A percentile compares a stretch with the other conserved stretches of the same genome.
Evolutionary conservation across 768 basidiomycete genomes (phyloP).

Genomic region (Leccinellum luteum): DNA sequence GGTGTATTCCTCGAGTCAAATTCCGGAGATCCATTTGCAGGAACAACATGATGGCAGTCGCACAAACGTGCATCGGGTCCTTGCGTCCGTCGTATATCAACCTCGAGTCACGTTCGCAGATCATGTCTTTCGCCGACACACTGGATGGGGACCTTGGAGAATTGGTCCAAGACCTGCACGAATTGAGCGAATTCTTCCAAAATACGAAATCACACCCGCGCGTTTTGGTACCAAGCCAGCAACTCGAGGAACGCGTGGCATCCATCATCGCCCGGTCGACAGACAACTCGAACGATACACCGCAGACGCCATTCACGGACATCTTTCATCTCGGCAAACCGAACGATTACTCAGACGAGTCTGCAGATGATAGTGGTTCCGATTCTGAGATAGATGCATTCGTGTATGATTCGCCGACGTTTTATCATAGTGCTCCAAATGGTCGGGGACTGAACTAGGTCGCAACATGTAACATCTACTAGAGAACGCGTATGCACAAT

Average conservation of each 20-base stretch:
- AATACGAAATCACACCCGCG: constrained; percentile 35
- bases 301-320: constrained; percentile 79
- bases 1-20: constrained; percentile 76
- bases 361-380: constrained; percentile 42
- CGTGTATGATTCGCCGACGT: constrained; percentile 54
- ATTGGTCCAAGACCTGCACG: constrained; percentile 73
- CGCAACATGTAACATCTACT: background rate
- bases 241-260: constrained; percentile 74
- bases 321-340: constrained; percentile 59
- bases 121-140: constrained; percentile 34
- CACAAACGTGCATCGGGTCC: constrained; percentile 76
- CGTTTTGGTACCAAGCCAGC: constrained; percentile 50
- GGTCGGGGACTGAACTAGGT: constrained; percentile 27
- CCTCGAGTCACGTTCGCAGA: constrained; percentile 55
- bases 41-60: constrained; percentile 79
- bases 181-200: constrained; percentile 73
- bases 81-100: constrained; percentile 69
- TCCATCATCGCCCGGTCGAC: constrained; percentile 83
- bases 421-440: constrained; percentile 47
- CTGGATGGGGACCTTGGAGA: constrained; percentile 71
- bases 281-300: constrained; percentile 48
- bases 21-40: constrained; percentile 61
- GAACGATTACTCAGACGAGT: constrained; percentile 40
- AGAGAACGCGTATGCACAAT: constrained; percentile 4
- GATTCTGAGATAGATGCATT: constrained; percentile 51